These are phyloP conservation scores for Coemansia sp. DNA, from an alignment of 192 early-diverging fungal genomes.

Conservation along the genomic window DNA sequence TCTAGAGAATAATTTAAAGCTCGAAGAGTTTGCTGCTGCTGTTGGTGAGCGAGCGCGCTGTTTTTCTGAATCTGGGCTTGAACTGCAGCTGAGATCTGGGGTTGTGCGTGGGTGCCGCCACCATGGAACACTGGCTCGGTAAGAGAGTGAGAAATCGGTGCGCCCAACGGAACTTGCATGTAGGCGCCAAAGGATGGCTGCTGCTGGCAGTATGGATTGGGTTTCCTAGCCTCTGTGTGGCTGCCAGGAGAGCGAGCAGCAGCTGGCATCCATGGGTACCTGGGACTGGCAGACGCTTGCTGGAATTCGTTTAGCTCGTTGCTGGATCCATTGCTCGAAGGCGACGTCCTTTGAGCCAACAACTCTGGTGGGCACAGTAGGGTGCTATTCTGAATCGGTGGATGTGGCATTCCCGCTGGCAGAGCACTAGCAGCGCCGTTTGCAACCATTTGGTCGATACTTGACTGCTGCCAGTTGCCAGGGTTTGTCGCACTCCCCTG, in stretches of 20 bases:
- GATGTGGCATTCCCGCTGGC: slow-evolving; percentile 6
- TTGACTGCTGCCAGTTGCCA: slow-evolving; percentile 5
- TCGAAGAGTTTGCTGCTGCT: background rate
- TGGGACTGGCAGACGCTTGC: slow-evolving; percentile 8
- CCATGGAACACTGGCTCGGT: slow-evolving; percentile 31
- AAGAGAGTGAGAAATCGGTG: slow-evolving; percentile 33
- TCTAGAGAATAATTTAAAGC: background rate
- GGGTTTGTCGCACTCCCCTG: background rate
- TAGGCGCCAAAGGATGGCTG: slow-evolving; percentile 2
- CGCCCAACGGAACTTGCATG: slow-evolving; percentile 35
- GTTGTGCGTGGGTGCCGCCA: background rate
- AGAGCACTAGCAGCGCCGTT: background rate
- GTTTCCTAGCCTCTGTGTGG: background rate
- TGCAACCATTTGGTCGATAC: background rate
- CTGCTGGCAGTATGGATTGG: slow-evolving; percentile 8
- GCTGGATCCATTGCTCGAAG: slow-evolving; percentile 15
- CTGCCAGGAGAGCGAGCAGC: background rate
- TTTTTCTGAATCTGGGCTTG: background rate
- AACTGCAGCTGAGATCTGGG: slow-evolving; percentile 6
- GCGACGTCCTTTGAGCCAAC: slow-evolving; percentile 27
- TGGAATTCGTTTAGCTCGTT: slow-evolving; percentile 15
- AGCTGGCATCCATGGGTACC: slow-evolving; percentile 3
- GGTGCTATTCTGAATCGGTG: background rate
- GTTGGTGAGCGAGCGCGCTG: slow-evolving; percentile 2
- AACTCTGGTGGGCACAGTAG: slow-evolving; percentile 8